Percentiles rank a stretch among this genome's conserved stretches.
Conservation (phyloP, 768 basidiomycete genomes). For the Amanita exitialis region DNA sequence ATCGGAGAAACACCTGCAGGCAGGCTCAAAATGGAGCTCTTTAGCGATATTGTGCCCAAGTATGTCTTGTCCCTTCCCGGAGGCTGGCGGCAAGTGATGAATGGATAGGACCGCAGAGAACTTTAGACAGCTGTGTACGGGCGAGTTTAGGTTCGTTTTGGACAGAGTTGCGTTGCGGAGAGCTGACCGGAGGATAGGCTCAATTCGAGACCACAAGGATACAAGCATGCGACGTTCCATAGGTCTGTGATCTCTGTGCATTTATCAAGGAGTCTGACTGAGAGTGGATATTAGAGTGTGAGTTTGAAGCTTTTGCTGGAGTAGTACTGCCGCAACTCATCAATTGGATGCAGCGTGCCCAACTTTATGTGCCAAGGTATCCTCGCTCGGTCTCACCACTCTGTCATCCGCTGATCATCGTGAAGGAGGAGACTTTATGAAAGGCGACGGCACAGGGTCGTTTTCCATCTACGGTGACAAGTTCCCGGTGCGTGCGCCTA, state of each 20-base stretch:
- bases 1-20: constrained; percentile 97
- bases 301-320: background rate
- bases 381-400: too few species aligned
- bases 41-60: constrained; percentile 95
- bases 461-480: constrained; percentile 97
- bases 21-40: constrained; percentile 94
- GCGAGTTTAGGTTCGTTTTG: constrained; percentile 72
- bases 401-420: background rate
- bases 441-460: constrained; percentile 89
- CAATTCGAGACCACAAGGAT: constrained; percentile 82
- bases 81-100: background rate
- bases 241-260: constrained; percentile 40
- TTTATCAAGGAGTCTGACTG: background rate
- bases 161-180: background rate
- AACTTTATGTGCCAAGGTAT: constrained; percentile 99
- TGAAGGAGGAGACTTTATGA: constrained; percentile 87
- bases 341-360: constrained; percentile 44
- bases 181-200: constrained; percentile 32
- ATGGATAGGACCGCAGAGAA: constrained; percentile 85
- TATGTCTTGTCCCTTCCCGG: constrained; percentile 23
- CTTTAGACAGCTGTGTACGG: constrained; percentile 94
- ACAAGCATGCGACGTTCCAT: constrained; percentile 87
- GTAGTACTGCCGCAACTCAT: background rate
- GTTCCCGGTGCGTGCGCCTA: constrained; percentile 54
- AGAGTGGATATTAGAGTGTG: background rate